phyloP scores from a whole-genome alignment of 805 yeast genomes.

The Komagataella ulmi region DNA sequence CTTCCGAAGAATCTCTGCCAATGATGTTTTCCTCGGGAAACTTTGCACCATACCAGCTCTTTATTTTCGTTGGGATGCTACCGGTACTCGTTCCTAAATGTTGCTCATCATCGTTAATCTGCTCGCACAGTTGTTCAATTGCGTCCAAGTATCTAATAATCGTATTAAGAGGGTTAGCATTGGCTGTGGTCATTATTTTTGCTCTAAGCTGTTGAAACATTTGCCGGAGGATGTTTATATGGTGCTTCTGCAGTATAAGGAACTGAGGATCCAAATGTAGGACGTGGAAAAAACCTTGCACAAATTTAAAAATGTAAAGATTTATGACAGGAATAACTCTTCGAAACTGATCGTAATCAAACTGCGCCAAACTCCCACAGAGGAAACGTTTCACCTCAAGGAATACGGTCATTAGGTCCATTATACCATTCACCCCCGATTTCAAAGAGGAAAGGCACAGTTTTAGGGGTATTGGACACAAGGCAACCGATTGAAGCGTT shows the following conservation, averaged over 20 bases:
- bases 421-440: background rate
- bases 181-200: background rate
- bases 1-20: background rate
- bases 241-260: background rate
- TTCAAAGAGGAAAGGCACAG: background rate
- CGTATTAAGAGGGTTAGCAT: background rate
- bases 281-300: background rate
- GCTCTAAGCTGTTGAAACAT: background rate
- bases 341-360: background rate
- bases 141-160: background rate
- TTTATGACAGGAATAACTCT: background rate
- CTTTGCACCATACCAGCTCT: background rate
- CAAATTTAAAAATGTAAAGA: background rate
- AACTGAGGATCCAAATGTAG: background rate
- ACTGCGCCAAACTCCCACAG: background rate
- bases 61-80: background rate
- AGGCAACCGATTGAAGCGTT: background rate
- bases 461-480: background rate
- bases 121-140: background rate
- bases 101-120: background rate
- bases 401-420: background rate
- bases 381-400: background rate
- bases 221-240: background rate
- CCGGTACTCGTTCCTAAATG: background rate
- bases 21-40: background rate